phyloP scores from a whole-genome alignment of 2,329 filamentous ascomycete genomes.

The Chrysoporthe deuterocubensis region DNA sequence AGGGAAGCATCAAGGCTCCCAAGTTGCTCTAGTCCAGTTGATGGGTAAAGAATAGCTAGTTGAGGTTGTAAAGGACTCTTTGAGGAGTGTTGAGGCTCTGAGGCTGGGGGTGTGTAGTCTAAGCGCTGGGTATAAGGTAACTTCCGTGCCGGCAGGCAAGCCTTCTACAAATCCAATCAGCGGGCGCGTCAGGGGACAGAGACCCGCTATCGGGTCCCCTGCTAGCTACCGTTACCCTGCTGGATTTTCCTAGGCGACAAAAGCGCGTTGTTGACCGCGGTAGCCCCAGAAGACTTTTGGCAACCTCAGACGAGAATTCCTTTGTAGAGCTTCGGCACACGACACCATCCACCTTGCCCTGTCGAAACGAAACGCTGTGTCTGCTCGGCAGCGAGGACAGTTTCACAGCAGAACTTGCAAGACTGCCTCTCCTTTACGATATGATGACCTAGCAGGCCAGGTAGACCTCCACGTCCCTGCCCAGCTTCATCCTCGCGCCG shows the following conservation, averaged over 20 bases:
- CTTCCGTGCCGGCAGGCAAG: conserved; percentile 9
- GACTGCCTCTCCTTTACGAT: conserved; percentile 20
- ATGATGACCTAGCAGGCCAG: conserved; percentile 29
- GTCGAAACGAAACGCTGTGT: background rate
- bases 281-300: conserved; percentile 15
- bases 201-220: conserved; percentile 4
- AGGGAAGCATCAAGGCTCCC: too few species aligned
- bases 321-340: background rate
- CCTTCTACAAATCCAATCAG: conserved; percentile 6
- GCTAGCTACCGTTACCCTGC: conserved; percentile 14
- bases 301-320: conserved; percentile 1
- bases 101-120: background rate
- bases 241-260: conserved; percentile 11
- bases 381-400: conserved; percentile 4
- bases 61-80: background rate
- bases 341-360: background rate
- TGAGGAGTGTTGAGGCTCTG: background rate
- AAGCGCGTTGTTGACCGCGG: conserved; percentile 20
- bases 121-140: conserved; percentile 1
- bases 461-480: background rate
- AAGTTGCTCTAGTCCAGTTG: too few species aligned
- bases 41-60: background rate
- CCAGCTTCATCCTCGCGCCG: conserved; percentile 6
- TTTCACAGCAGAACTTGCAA: conserved; percentile 1
- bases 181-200: background rate